phyloP scores from a whole-genome alignment of 768 basidiomycete species.

The Mycena sanguinolenta region DNA sequence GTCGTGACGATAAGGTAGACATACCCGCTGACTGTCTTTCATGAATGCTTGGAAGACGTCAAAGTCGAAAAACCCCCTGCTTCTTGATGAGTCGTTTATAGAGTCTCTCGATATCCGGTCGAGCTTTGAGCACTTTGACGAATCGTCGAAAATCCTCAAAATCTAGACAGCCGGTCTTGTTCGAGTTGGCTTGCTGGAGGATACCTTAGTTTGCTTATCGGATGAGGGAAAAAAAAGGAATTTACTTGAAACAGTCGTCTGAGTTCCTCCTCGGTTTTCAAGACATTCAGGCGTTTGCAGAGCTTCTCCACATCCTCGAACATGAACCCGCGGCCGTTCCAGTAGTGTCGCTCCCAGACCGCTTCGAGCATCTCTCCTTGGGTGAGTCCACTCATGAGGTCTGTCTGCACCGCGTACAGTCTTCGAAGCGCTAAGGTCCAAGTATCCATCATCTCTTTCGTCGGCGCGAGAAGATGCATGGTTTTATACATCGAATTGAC shows the following conservation, averaged over 20 bases:
- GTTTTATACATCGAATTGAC: conserved; percentile 85
- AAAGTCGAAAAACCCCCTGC: conserved; percentile 56
- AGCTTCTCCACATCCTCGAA: conserved; percentile 81
- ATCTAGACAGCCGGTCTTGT: conserved; percentile 72
- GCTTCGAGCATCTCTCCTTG: conserved; percentile 73
- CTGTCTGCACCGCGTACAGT: conserved; percentile 74
- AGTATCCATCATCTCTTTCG: conserved; percentile 59
- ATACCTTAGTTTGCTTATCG: conserved; percentile 6
- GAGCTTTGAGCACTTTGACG: conserved; percentile 84
- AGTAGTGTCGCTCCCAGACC: conserved; percentile 86
- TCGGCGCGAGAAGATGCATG: conserved; percentile 84
- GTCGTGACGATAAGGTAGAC: conserved; percentile 13
- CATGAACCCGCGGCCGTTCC: conserved; percentile 71
- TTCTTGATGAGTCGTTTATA: conserved; percentile 57
- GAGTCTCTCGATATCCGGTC: conserved; percentile 83
- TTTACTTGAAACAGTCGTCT: conserved; percentile 70
- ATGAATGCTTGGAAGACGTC: conserved; percentile 61
- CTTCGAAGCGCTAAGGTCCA: conserved; percentile 73
- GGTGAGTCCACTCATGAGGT: conserved; percentile 77
- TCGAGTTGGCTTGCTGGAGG: conserved; percentile 72
- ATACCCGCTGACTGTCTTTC: conserved; percentile 58
- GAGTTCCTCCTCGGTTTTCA: conserved; percentile 66
- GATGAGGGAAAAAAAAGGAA: conserved; percentile 22
- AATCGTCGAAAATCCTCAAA: conserved; percentile 86
- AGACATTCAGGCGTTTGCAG: conserved; percentile 79